Conservation (phyloP, 2,329 filamentous ascomycete genomes). For the Emmonsiellopsis sp. region DNA sequence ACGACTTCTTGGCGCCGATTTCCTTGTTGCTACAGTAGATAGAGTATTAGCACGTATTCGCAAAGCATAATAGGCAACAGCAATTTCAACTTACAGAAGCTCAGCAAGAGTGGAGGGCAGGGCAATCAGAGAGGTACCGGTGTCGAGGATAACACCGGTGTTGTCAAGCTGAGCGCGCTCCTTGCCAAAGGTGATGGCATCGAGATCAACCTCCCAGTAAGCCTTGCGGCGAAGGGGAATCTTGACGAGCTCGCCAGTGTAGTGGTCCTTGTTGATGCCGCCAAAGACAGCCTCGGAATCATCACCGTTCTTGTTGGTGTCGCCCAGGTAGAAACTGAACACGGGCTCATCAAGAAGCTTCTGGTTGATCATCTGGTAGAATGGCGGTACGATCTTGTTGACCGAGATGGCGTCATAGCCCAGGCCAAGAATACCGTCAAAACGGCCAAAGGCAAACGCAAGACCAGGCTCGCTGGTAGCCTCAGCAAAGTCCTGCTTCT, state of each 20-base stretch:
- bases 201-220: constrained; percentile 98
- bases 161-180: constrained; percentile 81
- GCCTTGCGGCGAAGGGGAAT: constrained; percentile 96
- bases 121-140: constrained; percentile 93
- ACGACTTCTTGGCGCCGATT: constrained; percentile 96
- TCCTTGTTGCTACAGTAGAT: constrained; percentile 60
- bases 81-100: constrained; percentile 54
- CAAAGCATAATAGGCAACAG: not conserved
- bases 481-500: constrained; percentile 91
- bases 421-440: constrained; percentile 92
- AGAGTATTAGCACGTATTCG: not conserved
- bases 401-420: constrained; percentile 96
- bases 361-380: constrained; percentile 93
- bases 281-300: constrained; percentile 86
- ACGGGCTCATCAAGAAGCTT: constrained; percentile 82
- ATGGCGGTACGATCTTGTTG: constrained; percentile 86
- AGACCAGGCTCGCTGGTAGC: constrained; percentile 91
- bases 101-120: constrained; percentile 86
- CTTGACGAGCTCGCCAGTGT: constrained; percentile 78
- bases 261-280: constrained; percentile 74
- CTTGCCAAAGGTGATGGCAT: constrained; percentile 81
- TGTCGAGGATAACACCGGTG: constrained; percentile 96
- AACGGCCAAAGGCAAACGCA: constrained; percentile 94
- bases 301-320: constrained; percentile 59
- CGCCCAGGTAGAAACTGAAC: constrained; percentile 92